Conservation (phyloP, 805 yeast genomes). For the Lachancea sp. region DNA sequence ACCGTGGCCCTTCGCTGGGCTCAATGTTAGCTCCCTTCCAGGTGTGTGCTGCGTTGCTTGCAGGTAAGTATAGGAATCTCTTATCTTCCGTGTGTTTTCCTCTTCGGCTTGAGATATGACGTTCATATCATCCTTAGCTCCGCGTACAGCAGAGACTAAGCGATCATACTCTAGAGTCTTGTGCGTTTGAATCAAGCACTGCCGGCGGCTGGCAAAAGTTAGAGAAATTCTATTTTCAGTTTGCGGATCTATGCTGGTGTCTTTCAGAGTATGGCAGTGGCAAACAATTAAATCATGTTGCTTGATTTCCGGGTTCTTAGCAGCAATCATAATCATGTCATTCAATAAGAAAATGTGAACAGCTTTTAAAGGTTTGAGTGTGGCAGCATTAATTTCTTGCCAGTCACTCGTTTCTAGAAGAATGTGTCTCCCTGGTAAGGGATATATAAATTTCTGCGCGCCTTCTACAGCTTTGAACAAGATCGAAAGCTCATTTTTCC, state of each 20-base stretch:
- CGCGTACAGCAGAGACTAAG: slow-evolving; percentile 48
- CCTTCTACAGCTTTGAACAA: slow-evolving; percentile 83
- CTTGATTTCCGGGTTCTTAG: slow-evolving; percentile 38
- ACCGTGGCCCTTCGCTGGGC: slow-evolving; percentile 34
- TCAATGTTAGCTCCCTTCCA: slow-evolving; percentile 23
- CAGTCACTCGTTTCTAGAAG: slow-evolving; percentile 75
- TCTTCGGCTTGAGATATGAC: slow-evolving; percentile 49
- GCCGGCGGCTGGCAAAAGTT: slow-evolving; percentile 13
- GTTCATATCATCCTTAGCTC: slow-evolving; percentile 55
- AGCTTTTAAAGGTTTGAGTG: slow-evolving; percentile 72
- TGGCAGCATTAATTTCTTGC: slow-evolving; percentile 80
- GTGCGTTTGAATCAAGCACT: slow-evolving; percentile 22
- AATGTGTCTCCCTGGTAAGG: slow-evolving; percentile 74
- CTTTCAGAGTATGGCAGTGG: slow-evolving; percentile 72
- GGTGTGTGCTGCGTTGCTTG: slow-evolving; percentile 33
- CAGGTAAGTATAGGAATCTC: slow-evolving; percentile 41
- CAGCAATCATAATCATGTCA: slow-evolving; percentile 70
- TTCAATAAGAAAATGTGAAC: slow-evolving; percentile 71
- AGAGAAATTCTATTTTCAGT: slow-evolving; percentile 18
- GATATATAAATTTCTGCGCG: slow-evolving; percentile 73
- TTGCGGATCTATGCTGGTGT: slow-evolving; percentile 41
- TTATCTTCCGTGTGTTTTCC: slow-evolving; percentile 37
- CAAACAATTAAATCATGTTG: slow-evolving; percentile 53
- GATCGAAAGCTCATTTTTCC: slow-evolving; percentile 67
- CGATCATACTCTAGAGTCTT: slow-evolving; percentile 30